These are phyloP conservation scores for Corchorus olitorius DNA, from an alignment of 345 rosid species.

Conservation along the genomic window DNA sequence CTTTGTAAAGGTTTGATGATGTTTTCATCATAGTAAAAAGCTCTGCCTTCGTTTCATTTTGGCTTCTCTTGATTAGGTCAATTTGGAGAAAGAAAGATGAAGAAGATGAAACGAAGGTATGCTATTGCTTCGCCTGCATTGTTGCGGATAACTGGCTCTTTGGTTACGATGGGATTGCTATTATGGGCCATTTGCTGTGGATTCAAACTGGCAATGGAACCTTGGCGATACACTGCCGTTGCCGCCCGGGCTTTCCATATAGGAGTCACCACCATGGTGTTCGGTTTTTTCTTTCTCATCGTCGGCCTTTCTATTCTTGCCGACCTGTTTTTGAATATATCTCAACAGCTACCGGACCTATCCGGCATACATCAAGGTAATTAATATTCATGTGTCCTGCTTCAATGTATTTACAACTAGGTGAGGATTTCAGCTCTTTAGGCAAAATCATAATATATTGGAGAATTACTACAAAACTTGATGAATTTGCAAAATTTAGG, in stretches of 20 bases:
- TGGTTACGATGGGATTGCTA: conserved; percentile 25
- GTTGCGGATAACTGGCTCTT: conserved; percentile 16
- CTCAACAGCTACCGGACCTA: conserved; percentile 33
- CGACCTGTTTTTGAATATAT: conserved; percentile 34
- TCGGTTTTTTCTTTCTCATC: conserved; percentile 29
- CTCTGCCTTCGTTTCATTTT: not conserved
- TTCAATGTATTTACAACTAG: too few species aligned
- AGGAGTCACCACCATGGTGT: conserved; percentile 31
- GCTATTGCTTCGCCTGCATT: not conserved
- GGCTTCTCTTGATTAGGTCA: not conserved
- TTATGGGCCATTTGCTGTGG: conserved; percentile 34
- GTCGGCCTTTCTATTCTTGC: conserved; percentile 38
- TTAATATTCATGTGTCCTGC: too few species aligned
- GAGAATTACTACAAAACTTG: too few species aligned
- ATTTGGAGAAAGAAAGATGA: conserved; percentile 1
- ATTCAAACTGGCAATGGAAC: conserved; percentile 29
- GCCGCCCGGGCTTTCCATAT: conserved; percentile 31
- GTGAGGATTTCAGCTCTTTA: not conserved
- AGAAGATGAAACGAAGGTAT: conserved; percentile 18
- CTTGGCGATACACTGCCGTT: conserved; percentile 21
- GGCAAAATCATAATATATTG: too few species aligned
- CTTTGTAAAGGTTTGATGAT: not conserved
- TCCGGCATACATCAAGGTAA: conserved; percentile 27
- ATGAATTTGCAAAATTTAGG: not conserved
- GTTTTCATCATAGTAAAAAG: not conserved